Evolutionary conservation across 1,284 basidiomycete genomes (phyloP), one percentile per base, ranked within the genome.

Genomic region (Kwoniella shivajii): DNA sequence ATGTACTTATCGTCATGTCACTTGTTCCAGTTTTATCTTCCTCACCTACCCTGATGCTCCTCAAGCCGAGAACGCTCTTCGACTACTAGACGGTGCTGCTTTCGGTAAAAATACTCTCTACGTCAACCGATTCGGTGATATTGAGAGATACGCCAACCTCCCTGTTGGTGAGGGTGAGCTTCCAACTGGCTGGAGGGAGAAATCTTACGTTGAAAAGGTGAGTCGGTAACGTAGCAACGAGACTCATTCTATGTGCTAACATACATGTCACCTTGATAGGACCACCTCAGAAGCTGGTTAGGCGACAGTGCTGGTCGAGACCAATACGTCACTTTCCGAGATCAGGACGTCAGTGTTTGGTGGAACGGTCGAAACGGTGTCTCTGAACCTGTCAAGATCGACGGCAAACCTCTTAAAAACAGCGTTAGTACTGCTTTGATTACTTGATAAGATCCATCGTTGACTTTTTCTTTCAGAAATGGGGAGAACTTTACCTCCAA

Each of bases 401-500:
- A 74, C 16, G 71, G 88, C 87, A 82, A 84, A 62, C 65, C 68
- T 31, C 56, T 76, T 64, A 72, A 69, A 61, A 76, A 76, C 64
- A 57, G 61, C 51, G 67, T 71, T 50, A 60, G 62, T 59, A 48
- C 29, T 39, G 4, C 7, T 38, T 34, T 27, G 46, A 54, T 61
- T 9, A 41, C 7, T 27, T 34, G 56, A 61, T 29, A 52, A 53
- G 57, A 14, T 37, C 27, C 20, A 13, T 18, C 2, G 49, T 55
- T 67, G 38, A 59, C 43, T 41, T 34, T 22, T 5, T 22, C 33
- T 29, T 36, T 26, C 71, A 90, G 86, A 87, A 89, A 75, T 99
- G 96, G 93, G 97, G 92, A 70, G 93, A 99, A 72, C 88, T 96
- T 42, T 99, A 98, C 80, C 88, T 94, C 39, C 89, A 91, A 48